Evolutionary conservation across 352 stramenopile species (phyloP), one percentile per base, ranked within the genome.

Genomic region (Peronospora farinosa): DNA sequence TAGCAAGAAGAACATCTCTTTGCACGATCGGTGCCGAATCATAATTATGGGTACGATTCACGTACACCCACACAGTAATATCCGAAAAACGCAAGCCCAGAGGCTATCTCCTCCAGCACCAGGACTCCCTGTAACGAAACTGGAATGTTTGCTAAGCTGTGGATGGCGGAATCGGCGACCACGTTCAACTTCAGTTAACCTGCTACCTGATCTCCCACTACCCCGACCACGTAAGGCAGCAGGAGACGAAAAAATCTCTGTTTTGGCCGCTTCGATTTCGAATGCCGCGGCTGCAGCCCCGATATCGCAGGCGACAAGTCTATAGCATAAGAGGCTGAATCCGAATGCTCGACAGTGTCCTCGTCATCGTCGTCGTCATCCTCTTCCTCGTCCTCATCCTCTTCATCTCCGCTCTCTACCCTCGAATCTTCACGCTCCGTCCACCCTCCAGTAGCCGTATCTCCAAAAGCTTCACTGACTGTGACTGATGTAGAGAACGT

Each of bases 401-500:
- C 54, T 30, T 69, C 60, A 0, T 69, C 57, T 32, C 38, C 61
- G 13, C 54, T 65, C 17, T 60, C 47, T 7, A 47, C 10, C 45
- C 38, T 46, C 10, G 46, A 65, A 9, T 62, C 51, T 21, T 63
- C 51, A 17, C 47, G 51, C 28, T 65, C 56, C 0, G 51, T 65
- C 46, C 50, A 62, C 41, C 60, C 56, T 13, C 51, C 57, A 23
- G 51, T 67, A 13, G 61, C 61, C 27, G 61, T 78, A 13, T 78
- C 72, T 0, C 77, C 74, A 51, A 91, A 86, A 12, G 76, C 78
- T 51, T 91, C 74, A 23, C 75, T 88, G 5, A 91, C 78, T 4
- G 80, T 91, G 28, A 91, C 78, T 1, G 77, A 88, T 37, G 70
- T 72, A 0, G 80, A 88, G 43, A 91, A 91, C 7, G 80, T 85